Evolutionary conservation across 768 basidiomycete species (phyloP).

Genomic region (Arthromyces matolae): DNA sequence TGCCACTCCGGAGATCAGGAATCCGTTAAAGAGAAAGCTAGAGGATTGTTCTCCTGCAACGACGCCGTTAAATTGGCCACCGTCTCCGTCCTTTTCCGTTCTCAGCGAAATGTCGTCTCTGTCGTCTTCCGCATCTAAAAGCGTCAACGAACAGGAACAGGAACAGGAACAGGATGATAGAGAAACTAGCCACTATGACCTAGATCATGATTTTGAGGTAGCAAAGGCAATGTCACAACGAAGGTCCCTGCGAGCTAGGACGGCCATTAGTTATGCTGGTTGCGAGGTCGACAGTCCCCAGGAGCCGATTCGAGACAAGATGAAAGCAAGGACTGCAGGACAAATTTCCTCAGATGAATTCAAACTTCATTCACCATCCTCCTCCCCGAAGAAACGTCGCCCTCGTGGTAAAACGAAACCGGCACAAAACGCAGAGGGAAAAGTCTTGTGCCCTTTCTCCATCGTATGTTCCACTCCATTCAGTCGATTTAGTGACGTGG

Average conservation of each 20-base stretch:
- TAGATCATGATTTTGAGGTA: background rate
- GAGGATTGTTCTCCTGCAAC: background rate
- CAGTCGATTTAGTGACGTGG: slow-evolving; percentile 2
- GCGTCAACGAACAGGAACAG: background rate
- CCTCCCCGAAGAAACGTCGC: background rate
- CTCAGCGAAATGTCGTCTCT: background rate
- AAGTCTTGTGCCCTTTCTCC: background rate
- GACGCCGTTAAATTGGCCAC: background rate
- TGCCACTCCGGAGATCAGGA: background rate
- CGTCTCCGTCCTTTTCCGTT: background rate
- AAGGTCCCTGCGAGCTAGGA: slow-evolving; percentile 1
- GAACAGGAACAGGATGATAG: background rate
- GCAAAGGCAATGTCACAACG: background rate
- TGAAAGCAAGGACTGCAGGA: background rate
- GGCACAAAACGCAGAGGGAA: background rate
- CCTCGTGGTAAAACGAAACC: background rate
- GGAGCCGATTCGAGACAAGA: background rate
- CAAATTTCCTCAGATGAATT: background rate
- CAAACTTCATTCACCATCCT: background rate
- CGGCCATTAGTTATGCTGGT: slow-evolving; percentile 1
- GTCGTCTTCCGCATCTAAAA: background rate
- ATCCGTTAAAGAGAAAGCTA: slow-evolving; percentile 1
- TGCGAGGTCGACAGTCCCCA: slow-evolving; percentile 4
- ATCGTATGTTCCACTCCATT: slow-evolving; percentile 2
- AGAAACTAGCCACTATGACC: background rate